A percentile compares a stretch with the other conserved stretches of the same genome.
phyloP scores from a whole-genome alignment of 495 filamentous ascomycete species.

The Neurospora sp. region DNA sequence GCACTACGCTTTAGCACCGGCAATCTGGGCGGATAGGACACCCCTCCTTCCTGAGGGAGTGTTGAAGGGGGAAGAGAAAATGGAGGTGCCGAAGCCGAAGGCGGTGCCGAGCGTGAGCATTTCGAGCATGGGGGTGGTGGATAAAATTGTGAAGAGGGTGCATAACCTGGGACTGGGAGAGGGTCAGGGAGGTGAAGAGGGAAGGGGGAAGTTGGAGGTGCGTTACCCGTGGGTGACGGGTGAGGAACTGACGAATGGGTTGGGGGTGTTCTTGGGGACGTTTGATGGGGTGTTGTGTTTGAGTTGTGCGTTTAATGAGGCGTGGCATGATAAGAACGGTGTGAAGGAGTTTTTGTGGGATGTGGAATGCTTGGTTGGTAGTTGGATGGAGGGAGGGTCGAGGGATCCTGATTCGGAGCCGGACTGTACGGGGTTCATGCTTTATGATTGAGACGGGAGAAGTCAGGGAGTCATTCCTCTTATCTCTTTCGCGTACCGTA shows the following conservation, averaged over 20 bases:
- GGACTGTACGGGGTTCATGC: neutral
- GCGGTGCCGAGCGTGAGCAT: slow-evolving; percentile 25
- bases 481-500: too few relatives aligned
- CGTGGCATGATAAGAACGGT: slow-evolving; percentile 22
- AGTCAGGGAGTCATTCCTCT: too few relatives aligned
- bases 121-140: slow-evolving; percentile 29
- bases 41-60: neutral
- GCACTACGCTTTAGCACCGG: slow-evolving; percentile 2
- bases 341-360: slow-evolving; percentile 18
- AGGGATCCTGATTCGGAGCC: neutral
- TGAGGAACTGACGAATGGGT: slow-evolving; percentile 27
- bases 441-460: too few relatives aligned
- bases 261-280: slow-evolving; percentile 30
- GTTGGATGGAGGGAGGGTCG: neutral
- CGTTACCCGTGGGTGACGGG: slow-evolving; percentile 29
- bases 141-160: slow-evolving; percentile 13
- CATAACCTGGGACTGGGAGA: neutral
- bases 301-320: slow-evolving; percentile 32
- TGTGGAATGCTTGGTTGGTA: neutral
- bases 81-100: slow-evolving; percentile 21
- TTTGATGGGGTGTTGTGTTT: slow-evolving; percentile 23
- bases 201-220: slow-evolving; percentile 16
- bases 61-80: neutral
- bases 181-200: neutral
- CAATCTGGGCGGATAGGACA: slow-evolving; percentile 19